Percentiles rank a stretch among this genome's conserved stretches.
These are phyloP conservation scores for Aspergillus eucalypticola DNA, from an alignment of 2,329 filamentous ascomycete genomes.

Conservation along the genomic window DNA sequence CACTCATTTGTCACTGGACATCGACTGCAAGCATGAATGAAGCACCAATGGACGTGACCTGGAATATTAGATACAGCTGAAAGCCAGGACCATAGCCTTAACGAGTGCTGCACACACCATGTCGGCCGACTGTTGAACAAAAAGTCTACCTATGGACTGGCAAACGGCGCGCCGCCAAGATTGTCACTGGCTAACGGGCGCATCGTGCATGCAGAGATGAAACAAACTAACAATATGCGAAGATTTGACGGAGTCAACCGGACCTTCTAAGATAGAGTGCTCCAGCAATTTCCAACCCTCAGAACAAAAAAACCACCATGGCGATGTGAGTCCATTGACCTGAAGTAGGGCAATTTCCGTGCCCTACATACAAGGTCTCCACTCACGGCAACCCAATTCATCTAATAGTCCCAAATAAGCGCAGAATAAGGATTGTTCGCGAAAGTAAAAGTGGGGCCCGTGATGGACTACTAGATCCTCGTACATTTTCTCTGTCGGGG, in stretches of 20 bases:
- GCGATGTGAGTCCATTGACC: background rate
- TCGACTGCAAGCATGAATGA: background rate
- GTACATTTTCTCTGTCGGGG: constrained; percentile 2
- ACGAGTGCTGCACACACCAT: background rate
- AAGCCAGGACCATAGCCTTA: background rate
- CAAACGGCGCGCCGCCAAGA: background rate
- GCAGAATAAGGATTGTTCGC: constrained; percentile 4
- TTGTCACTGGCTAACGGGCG: background rate
- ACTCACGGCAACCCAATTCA: constrained; percentile 6
- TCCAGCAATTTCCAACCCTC: background rate
- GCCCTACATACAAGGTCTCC: constrained; percentile 14
- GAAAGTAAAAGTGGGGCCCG: constrained; percentile 6
- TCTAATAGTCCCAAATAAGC: constrained; percentile 8
- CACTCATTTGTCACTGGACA: background rate
- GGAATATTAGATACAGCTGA: background rate
- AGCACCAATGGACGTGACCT: background rate
- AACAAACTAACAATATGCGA: background rate
- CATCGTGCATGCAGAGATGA: background rate
- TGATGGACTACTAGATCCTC: background rate
- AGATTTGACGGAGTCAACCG: background rate
- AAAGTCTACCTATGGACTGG: background rate
- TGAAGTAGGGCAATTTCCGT: constrained; percentile 11
- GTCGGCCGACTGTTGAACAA: background rate
- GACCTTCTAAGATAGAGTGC: background rate
- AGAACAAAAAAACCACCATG: background rate